Conservation (phyloP, 495 filamentous ascomycete genomes). For the Xylaria nigripes region DNA sequence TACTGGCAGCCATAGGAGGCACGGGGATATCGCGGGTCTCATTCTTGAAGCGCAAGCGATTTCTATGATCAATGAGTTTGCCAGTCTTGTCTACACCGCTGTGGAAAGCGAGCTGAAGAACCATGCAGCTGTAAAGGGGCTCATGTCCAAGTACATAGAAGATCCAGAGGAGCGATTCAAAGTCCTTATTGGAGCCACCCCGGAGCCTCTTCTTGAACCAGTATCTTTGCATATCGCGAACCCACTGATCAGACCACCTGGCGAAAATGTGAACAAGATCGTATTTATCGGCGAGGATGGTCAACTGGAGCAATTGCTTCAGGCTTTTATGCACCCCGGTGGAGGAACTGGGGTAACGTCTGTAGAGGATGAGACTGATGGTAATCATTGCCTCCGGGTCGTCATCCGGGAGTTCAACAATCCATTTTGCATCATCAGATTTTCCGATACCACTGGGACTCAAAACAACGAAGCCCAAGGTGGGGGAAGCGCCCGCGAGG, state of each 20-base stretch:
- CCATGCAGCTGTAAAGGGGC: slow-evolving; percentile 7
- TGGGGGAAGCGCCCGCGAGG: background rate
- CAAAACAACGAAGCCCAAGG: background rate
- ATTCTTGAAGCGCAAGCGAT: slow-evolving; percentile 1
- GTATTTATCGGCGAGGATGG: slow-evolving; percentile 6
- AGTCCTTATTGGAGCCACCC: background rate
- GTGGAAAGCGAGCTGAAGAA: slow-evolving; percentile 6
- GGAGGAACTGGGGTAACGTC: background rate
- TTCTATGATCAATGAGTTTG: slow-evolving; percentile 1
- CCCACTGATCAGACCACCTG: background rate
- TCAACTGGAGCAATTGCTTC: background rate
- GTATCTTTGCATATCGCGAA: slow-evolving; percentile 3
- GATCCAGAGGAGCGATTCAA: slow-evolving; percentile 6
- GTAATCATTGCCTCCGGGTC: slow-evolving; percentile 5
- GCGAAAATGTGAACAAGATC: background rate
- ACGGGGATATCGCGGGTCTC: background rate
- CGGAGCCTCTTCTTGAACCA: background rate
- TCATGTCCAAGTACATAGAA: slow-evolving; percentile 7
- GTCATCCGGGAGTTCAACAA: slow-evolving; percentile 1
- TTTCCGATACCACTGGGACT: background rate
- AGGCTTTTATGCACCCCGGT: background rate
- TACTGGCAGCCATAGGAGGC: slow-evolving; percentile 2
- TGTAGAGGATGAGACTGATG: slow-evolving; percentile 5
- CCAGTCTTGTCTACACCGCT: background rate
- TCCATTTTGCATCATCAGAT: background rate